Percentiles rank a stretch among this genome's conserved stretches.
Conservation (phyloP, 2,329 filamentous ascomycete genomes). For the Hymenoscyphus scutula region DNA sequence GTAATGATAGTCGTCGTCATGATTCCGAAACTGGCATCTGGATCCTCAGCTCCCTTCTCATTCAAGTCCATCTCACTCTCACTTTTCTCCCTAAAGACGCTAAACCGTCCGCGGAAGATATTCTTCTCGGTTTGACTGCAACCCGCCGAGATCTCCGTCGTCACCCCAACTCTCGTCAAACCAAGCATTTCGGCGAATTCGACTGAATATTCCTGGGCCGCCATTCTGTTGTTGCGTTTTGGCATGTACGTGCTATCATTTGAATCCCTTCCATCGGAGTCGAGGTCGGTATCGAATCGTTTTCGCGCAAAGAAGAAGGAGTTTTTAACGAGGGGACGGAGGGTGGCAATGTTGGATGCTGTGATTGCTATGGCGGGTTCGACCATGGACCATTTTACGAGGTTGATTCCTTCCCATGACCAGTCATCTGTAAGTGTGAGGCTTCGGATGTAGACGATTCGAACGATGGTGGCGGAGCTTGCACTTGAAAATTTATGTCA, state of each 20-base stretch:
- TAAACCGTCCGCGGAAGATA: conserved; percentile 8
- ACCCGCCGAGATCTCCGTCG: conserved; percentile 27
- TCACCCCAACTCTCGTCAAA: conserved; percentile 25
- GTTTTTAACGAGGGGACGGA: conserved; percentile 38
- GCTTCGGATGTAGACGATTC: conserved; percentile 43
- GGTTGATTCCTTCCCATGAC: conserved; percentile 42
- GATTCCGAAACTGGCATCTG: conserved; percentile 11
- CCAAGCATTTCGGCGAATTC: conserved; percentile 32
- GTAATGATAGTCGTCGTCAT: conserved; percentile 10
- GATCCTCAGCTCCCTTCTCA: background rate
- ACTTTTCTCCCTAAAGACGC: conserved; percentile 9
- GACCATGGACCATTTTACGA: conserved; percentile 46
- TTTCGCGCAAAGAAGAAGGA: conserved; percentile 28
- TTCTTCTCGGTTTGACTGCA: conserved; percentile 13
- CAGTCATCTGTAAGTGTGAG: conserved; percentile 40
- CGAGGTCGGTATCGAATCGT: conserved; percentile 19
- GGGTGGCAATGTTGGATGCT: conserved; percentile 41
- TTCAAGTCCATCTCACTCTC: conserved; percentile 26
- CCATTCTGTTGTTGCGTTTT: conserved; percentile 7
- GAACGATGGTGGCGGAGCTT: conserved; percentile 43
- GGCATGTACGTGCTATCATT: conserved; percentile 6
- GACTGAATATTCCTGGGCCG: conserved; percentile 23
- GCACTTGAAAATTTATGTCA: conserved; percentile 32
- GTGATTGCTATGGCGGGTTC: conserved; percentile 43
- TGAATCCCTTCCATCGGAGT: conserved; percentile 18